phyloP scores from a whole-genome alignment of 345 rosid genomes.

The Diplotaxis tenuifolia region DNA sequence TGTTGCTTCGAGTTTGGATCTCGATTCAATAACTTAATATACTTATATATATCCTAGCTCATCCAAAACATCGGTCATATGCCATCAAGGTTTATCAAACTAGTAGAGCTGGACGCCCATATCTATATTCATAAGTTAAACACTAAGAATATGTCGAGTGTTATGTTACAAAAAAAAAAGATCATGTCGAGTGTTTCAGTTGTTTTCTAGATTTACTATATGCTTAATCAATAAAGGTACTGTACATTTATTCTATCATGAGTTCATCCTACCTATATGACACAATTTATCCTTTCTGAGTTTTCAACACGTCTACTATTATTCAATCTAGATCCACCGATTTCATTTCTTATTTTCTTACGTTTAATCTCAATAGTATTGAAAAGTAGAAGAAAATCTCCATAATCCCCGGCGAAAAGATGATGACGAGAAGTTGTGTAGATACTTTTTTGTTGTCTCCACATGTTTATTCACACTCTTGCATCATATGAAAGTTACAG shows the following conservation, averaged over 20 bases:
- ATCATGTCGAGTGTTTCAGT: not conserved
- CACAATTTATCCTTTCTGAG: not conserved
- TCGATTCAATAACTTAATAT: not conserved
- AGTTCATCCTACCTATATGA: not conserved
- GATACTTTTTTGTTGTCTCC: conserved; percentile 17
- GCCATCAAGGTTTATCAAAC: not conserved
- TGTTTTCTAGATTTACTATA: not conserved
- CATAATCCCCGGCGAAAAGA: conserved; percentile 35
- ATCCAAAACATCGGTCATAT: not conserved
- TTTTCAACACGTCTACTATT: conserved; percentile 8
- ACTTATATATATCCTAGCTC: not conserved
- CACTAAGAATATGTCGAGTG: not conserved
- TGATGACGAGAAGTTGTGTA: conserved; percentile 26
- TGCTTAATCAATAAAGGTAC: not conserved
- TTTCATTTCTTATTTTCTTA: conserved; percentile 11
- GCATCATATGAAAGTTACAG: not conserved
- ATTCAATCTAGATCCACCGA: conserved; percentile 10
- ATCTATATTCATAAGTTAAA: not conserved
- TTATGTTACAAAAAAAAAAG: too few species aligned
- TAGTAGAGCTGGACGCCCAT: not conserved
- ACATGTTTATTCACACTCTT: conserved; percentile 20
- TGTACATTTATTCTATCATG: not conserved
- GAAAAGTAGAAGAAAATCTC: not conserved
- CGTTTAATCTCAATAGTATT: not conserved
- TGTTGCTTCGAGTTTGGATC: conserved; percentile 20